phyloP scores from a whole-genome alignment of 163 green algal species.

The Trebouxia gelatinosa region DNA sequence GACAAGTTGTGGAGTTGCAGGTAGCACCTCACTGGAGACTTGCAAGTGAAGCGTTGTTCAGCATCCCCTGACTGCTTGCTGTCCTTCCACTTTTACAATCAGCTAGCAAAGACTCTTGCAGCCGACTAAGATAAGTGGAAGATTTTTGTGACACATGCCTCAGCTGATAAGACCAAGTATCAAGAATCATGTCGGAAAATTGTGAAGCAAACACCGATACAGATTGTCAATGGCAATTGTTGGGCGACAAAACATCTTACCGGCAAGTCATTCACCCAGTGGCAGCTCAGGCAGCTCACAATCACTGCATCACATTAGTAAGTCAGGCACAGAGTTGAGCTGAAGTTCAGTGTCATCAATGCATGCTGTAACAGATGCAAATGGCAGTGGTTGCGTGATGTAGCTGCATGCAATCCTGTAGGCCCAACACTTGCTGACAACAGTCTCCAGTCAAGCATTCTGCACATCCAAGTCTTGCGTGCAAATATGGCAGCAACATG shows the following conservation, averaged over 20 bases:
- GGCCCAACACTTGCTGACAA: too few species aligned
- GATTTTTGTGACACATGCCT: background rate
- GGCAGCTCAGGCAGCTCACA: slow-evolving; percentile 78
- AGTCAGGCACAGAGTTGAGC: too few species aligned
- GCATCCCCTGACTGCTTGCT: slow-evolving; percentile 35
- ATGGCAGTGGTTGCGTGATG: too few species aligned
- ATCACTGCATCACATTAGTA: slow-evolving; percentile 76
- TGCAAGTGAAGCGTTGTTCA: slow-evolving; percentile 28
- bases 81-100: slow-evolving; percentile 45
- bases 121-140: slow-evolving; percentile 37
- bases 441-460: too few species aligned
- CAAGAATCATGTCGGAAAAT: background rate
- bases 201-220: background rate
- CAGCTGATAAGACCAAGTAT: background rate
- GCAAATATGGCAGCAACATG: too few species aligned
- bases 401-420: too few species aligned
- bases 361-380: too few species aligned
- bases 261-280: slow-evolving; percentile 88
- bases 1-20: slow-evolving; percentile 26
- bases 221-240: background rate
- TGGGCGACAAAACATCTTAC: slow-evolving; percentile 47
- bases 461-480: too few species aligned
- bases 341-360: too few species aligned
- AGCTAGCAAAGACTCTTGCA: slow-evolving; percentile 24
- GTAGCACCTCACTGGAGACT: slow-evolving; percentile 30